These are phyloP conservation scores for Trametes cingulata DNA, from an alignment of 768 basidiomycete genomes.

Conservation along the genomic window DNA sequence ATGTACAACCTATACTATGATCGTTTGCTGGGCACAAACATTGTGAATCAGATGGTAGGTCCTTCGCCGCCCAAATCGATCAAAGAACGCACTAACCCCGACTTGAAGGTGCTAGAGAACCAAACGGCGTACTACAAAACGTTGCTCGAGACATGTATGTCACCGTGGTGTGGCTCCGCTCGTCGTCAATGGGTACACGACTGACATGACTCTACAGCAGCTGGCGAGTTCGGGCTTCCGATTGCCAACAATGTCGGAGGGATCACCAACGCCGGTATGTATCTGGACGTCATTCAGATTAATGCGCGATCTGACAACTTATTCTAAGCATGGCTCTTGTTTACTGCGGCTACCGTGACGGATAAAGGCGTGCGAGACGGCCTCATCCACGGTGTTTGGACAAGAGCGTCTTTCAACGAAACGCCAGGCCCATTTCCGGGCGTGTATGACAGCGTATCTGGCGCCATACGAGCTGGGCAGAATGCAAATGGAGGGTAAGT, in stretches of 20 bases:
- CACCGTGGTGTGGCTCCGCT: too few relatives aligned
- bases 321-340: slow-evolving; percentile 15
- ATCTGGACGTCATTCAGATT: too few relatives aligned
- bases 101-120: background rate
- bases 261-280: slow-evolving; percentile 1
- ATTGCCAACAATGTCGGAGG: slow-evolving; percentile 1
- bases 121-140: slow-evolving; percentile 11
- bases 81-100: too few relatives aligned
- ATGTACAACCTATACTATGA: slow-evolving; percentile 22
- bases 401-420: slow-evolving; percentile 4
- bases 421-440: slow-evolving; percentile 9
- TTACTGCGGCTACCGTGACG: slow-evolving; percentile 17
- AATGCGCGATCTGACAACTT: too few relatives aligned
- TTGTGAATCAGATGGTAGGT: slow-evolving; percentile 11
- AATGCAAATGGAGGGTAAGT: slow-evolving; percentile 9
- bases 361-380: slow-evolving; percentile 14
- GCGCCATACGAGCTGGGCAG: background rate
- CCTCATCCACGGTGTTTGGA: slow-evolving; percentile 6
- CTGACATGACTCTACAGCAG: background rate
- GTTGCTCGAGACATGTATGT: background rate
- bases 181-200: too few relatives aligned
- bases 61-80: too few relatives aligned
- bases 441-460: background rate
- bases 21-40: slow-evolving; percentile 7
- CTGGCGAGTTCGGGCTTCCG: background rate